Base-by-base conservation (phyloP, 2,329 filamentous ascomycete species). In the Cercospora berteroae region DNA sequence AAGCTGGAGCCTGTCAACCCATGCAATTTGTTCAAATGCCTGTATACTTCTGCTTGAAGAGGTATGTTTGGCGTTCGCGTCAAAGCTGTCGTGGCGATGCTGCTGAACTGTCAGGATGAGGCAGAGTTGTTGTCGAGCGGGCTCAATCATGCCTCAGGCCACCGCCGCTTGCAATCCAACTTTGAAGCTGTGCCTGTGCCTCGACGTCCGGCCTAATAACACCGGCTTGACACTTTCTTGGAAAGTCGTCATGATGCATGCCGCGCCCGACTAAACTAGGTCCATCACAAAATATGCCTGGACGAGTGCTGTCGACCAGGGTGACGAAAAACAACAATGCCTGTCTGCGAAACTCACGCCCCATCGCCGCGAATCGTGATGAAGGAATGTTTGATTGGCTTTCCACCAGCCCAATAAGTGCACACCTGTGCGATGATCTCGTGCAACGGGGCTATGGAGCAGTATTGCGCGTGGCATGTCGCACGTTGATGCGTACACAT, bases 201-300 rank as follows among this genome's bases (percentile, higher is more conserved):
- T 55, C 48, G 20, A 29, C 48, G 27, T 58, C 55, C 55, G 55
- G 55, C 31, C 27, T 33, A 58, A 58, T 58, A 58, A 33, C 31
- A 58, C 55, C 55, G 55, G 27, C 27, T 58, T 33, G 55, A 58
- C 55, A 23, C 27, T 58, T 33, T 58, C 55, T 58, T 58, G 55
- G 55, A 18, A 18, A 36, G 31, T 18, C 55, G 55, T 58, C 55
- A 58, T 58, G 27, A 58, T 58, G 55, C 55, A 58, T 58, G 55
- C 55, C 55, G 31, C 18, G 55, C 27, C 55, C 29, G 55, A 58
- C 55, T 58, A 58, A 36, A 33, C 18, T 23, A 58, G 18, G 8
- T 36, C 18, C 27, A 58, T 58, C 27, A 23, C 25, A 31, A 36
- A 58, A 58, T 58, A 36, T 36, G 55, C 27, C 31, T 58, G 27